Conservation (phyloP, 106 monocot species). For the Apostasia ramifera region DNA sequence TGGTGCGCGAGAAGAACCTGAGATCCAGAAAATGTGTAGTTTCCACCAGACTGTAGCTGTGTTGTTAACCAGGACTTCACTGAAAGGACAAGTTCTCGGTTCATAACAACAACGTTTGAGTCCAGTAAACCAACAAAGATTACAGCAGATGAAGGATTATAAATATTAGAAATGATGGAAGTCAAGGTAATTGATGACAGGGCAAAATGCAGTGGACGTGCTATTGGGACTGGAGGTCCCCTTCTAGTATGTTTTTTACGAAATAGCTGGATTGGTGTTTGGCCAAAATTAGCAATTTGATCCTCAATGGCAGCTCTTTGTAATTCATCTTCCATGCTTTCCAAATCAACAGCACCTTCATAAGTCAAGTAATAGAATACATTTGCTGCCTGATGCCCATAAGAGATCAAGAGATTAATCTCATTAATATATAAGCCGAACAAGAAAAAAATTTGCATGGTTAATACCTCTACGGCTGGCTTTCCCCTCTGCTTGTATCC, state of each 20-base stretch:
- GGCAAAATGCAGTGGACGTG: constrained; percentile 91
- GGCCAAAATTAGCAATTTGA: constrained; percentile 99
- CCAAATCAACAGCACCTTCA: constrained; percentile 98
- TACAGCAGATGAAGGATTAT: constrained; percentile 46
- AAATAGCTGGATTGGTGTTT: constrained; percentile 95
- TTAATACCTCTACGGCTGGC: constrained; percentile 83
- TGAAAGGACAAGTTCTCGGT: constrained; percentile 53
- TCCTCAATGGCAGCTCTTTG: constrained; percentile 97
- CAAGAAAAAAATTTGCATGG: background rate
- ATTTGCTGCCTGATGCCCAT: constrained; percentile 77
- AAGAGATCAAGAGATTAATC: background rate
- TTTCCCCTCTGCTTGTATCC: constrained; percentile 99
- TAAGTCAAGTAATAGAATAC: constrained; percentile 98
- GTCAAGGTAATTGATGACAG: constrained; percentile 88
- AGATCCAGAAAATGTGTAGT: constrained; percentile 92
- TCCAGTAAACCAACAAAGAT: constrained; percentile 65
- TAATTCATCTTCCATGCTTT: constrained; percentile 80
- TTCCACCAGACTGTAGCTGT: constrained; percentile 87
- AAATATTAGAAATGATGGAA: constrained; percentile 42
- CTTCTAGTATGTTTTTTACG: constrained; percentile 97
- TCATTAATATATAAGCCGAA: background rate
- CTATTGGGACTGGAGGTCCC: constrained; percentile 91
- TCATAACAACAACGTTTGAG: constrained; percentile 65
- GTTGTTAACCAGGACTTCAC: constrained; percentile 87
- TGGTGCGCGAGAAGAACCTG: constrained; percentile 40